Evolutionary conservation across 768 basidiomycete genomes (phyloP).

Genomic region (Podaxis pistillaris): DNA sequence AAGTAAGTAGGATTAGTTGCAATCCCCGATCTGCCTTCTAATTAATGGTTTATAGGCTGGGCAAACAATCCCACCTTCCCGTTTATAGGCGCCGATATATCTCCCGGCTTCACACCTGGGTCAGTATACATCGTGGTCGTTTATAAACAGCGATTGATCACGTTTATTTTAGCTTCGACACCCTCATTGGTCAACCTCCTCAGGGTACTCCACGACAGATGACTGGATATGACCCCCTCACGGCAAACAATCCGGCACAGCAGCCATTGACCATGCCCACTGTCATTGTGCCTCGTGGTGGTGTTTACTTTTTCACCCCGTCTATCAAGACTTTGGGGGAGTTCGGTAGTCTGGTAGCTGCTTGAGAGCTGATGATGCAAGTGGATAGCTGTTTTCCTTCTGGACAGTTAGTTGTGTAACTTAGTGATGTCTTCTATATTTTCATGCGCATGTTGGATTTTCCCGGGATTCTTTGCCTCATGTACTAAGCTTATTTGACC

Average conservation of each 20-base stretch:
- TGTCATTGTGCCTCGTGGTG: conserved; percentile 45
- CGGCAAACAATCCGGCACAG: conserved; percentile 23
- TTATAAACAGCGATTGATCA: conserved; percentile 23
- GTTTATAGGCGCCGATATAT: conserved; percentile 6
- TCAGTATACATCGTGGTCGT: conserved; percentile 13
- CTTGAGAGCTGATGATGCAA: neutral
- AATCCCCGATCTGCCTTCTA: neutral
- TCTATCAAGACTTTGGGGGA: conserved; percentile 44
- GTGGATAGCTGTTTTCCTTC: neutral
- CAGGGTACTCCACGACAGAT: conserved; percentile 17
- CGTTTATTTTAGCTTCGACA: conserved; percentile 40
- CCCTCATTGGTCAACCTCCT: conserved; percentile 39
- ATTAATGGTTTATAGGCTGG: conserved; percentile 29
- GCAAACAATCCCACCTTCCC: conserved; percentile 37
- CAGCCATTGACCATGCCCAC: conserved; percentile 30
- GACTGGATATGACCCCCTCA: conserved; percentile 29
- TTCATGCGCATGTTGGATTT: neutral
- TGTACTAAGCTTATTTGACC: neutral
- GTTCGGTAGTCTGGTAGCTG: neutral
- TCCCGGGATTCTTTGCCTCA: neutral
- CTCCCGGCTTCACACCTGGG: conserved; percentile 18
- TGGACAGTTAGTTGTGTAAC: neutral
- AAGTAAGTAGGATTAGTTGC: conserved; percentile 23
- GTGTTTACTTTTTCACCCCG: conserved; percentile 55
- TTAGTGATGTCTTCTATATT: neutral